Percentiles rank a stretch among this genome's conserved stretches.
Evolutionary conservation across 805 yeast species (phyloP).

Genomic region (Sungouiozyma ichnusensis): DNA sequence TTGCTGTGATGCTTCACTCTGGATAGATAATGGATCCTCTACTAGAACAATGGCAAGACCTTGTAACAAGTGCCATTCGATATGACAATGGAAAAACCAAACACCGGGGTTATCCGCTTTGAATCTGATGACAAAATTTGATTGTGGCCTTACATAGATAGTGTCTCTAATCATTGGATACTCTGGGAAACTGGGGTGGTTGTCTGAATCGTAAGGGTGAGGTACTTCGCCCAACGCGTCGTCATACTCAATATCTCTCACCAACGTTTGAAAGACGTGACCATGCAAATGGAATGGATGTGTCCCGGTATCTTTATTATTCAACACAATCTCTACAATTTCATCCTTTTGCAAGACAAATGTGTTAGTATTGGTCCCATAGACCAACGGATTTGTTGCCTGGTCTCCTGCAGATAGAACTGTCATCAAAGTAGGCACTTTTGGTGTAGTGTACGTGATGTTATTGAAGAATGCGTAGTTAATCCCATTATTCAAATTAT

Average conservation of each 20-base stretch:
- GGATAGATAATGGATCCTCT: conserved; percentile 74
- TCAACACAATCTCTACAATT: conserved; percentile 69
- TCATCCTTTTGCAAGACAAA: conserved; percentile 47
- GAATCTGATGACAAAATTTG: conserved; percentile 78
- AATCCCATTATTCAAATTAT: conserved; percentile 73
- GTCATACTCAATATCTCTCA: conserved; percentile 52
- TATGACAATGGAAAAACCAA: conserved; percentile 98
- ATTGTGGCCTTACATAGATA: conserved; percentile 67
- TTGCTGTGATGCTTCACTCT: conserved; percentile 40
- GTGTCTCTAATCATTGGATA: conserved; percentile 82
- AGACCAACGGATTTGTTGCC: conserved; percentile 42
- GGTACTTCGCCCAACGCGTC: conserved; percentile 45
- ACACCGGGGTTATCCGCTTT: conserved; percentile 94
- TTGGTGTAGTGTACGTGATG: conserved; percentile 65
- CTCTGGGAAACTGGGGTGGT: conserved; percentile 46
- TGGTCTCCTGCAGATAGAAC: conserved; percentile 62
- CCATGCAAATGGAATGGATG: conserved; percentile 99
- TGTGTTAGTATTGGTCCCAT: conserved; percentile 74
- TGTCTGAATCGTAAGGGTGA: conserved; percentile 44
- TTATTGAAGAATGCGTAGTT: conserved; percentile 97
- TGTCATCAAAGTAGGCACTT: conserved; percentile 75
- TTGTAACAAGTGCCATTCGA: conserved; percentile 96
- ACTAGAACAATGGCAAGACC: conserved; percentile 75
- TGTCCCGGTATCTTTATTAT: conserved; percentile 81
- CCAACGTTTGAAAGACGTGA: conserved; percentile 66